A percentile compares a stretch with the other conserved stretches of the same genome.
phyloP scores from a whole-genome alignment of 495 filamentous ascomycete genomes.

The Xylaria grammica region DNA sequence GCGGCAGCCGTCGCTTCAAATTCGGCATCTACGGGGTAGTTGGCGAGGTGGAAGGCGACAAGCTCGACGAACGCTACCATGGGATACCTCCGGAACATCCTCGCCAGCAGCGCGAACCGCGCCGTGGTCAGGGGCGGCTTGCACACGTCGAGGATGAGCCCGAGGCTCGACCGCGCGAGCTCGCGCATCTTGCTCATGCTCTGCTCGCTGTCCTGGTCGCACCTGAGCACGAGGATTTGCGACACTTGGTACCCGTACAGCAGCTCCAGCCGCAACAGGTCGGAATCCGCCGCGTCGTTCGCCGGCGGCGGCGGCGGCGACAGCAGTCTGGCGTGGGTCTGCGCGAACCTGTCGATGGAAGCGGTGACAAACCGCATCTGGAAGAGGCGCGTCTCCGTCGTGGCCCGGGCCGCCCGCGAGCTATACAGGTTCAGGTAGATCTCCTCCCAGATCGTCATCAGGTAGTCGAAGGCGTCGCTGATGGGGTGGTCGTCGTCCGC shows the following conservation, averaged over 20 bases:
- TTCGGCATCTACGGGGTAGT: conserved; percentile 11
- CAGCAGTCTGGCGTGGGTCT: conserved; percentile 10
- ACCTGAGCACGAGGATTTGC: conserved; percentile 24
- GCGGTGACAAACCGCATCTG: conserved; percentile 15
- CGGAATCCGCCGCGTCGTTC: neutral
- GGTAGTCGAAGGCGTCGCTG: conserved; percentile 23
- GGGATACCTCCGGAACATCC: conserved; percentile 24
- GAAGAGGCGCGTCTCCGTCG: neutral
- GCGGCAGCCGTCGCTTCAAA: conserved; percentile 5
- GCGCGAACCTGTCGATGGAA: conserved; percentile 12
- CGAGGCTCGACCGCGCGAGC: conserved; percentile 22
- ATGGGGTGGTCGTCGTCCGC: conserved; percentile 3
- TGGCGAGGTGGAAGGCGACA: conserved; percentile 10
- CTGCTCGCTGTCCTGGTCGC: conserved; percentile 16
- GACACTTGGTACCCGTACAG: conserved; percentile 25
- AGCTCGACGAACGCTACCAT: conserved; percentile 25
- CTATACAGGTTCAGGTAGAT: conserved; percentile 27
- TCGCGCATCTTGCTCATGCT: conserved; percentile 15
- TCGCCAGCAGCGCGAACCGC: conserved; percentile 20
- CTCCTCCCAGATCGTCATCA: conserved; percentile 32
- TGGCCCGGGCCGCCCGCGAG: neutral
- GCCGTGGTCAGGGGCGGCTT: conserved; percentile 3
- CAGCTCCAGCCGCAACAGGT: conserved; percentile 21
- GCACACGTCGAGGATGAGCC: conserved; percentile 20
- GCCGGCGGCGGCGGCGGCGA: neutral